Percentiles rank a stretch among this genome's conserved stretches.
These are phyloP conservation scores for Fusarium xylarioides DNA, from an alignment of 2,329 filamentous ascomycete genomes.

Conservation along the genomic window DNA sequence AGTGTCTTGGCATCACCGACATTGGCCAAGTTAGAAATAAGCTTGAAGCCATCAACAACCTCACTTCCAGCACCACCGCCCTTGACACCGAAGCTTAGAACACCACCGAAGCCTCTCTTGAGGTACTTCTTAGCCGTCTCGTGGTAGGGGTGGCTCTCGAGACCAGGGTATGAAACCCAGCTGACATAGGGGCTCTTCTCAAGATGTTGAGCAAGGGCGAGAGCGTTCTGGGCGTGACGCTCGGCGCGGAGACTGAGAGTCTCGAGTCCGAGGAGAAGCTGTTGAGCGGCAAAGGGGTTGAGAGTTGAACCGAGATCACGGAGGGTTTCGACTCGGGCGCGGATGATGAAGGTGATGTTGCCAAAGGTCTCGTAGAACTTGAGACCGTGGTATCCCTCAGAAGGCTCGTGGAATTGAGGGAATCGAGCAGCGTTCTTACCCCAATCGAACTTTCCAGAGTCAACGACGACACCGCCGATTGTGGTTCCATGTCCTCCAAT, in stretches of 20 bases:
- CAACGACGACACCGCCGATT: slow-evolving; percentile 85
- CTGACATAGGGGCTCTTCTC: slow-evolving; percentile 83
- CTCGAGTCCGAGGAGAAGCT: slow-evolving; percentile 88
- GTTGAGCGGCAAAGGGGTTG: slow-evolving; percentile 92
- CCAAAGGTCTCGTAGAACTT: slow-evolving; percentile 97
- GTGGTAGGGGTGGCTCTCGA: slow-evolving; percentile 84
- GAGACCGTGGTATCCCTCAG: slow-evolving; percentile 89
- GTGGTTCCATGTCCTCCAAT: slow-evolving; percentile 96
- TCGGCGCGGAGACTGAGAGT: slow-evolving; percentile 88
- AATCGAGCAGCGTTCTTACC: slow-evolving; percentile 83
- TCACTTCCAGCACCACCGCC: slow-evolving; percentile 84
- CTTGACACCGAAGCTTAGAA: slow-evolving; percentile 93
- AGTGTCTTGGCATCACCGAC: slow-evolving; percentile 96
- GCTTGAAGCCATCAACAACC: slow-evolving; percentile 92
- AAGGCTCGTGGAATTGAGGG: slow-evolving; percentile 90
- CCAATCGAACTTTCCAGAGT: slow-evolving; percentile 95
- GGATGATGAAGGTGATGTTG: slow-evolving; percentile 80
- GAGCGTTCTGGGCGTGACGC: slow-evolving; percentile 84
- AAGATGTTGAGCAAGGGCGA: slow-evolving; percentile 82
- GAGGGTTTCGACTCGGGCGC: slow-evolving; percentile 87
- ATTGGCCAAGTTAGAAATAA: slow-evolving; percentile 96
- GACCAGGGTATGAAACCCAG: slow-evolving; percentile 94
- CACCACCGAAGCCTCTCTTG: slow-evolving; percentile 84
- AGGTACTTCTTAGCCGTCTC: slow-evolving; percentile 87
- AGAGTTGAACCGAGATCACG: slow-evolving; percentile 85